phyloP scores from a whole-genome alignment of 2,329 filamentous ascomycete genomes.

The Diaporthe longicolla region DNA sequence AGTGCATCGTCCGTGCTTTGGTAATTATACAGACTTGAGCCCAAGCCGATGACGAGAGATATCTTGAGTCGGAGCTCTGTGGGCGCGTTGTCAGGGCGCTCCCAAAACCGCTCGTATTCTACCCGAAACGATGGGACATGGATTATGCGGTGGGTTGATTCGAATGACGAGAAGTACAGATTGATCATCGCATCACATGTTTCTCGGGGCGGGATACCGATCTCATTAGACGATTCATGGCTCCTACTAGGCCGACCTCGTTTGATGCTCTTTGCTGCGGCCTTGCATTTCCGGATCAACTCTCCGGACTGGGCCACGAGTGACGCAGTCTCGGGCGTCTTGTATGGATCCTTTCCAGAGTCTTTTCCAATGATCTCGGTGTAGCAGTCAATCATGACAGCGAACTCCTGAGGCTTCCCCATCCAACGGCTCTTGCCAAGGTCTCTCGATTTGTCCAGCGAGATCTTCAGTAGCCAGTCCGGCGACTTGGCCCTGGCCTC shows the following conservation, averaged over 20 bases:
- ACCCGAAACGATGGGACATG: constrained; percentile 66
- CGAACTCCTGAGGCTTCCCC: constrained; percentile 51
- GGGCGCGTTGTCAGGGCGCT: constrained; percentile 47
- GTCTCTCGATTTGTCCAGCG: constrained; percentile 54
- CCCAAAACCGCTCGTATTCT: constrained; percentile 65
- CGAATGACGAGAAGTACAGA: constrained; percentile 65
- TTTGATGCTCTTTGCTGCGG: constrained; percentile 51
- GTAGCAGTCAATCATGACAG: constrained; percentile 49
- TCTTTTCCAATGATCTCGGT: constrained; percentile 44
- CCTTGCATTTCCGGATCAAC: constrained; percentile 53
- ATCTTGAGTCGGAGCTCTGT: constrained; percentile 52
- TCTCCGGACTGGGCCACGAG: constrained; percentile 48
- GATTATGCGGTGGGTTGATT: constrained; percentile 65
- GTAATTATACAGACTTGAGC: constrained; percentile 52
- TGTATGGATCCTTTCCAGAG: constrained; percentile 43
- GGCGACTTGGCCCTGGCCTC: background rate
- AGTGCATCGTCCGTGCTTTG: background rate
- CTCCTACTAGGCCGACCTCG: constrained; percentile 52
- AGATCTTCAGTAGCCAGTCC: constrained; percentile 44
- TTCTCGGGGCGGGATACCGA: constrained; percentile 48
- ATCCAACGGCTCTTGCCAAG: constrained; percentile 53
- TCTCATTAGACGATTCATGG: constrained; percentile 44
- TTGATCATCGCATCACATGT: constrained; percentile 57
- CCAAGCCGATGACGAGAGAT: constrained; percentile 58
- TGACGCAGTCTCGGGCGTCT: constrained; percentile 44